Base-by-base conservation (phyloP, 495 filamentous ascomycete species). In the Hapsidospora chrysogenum region DNA sequence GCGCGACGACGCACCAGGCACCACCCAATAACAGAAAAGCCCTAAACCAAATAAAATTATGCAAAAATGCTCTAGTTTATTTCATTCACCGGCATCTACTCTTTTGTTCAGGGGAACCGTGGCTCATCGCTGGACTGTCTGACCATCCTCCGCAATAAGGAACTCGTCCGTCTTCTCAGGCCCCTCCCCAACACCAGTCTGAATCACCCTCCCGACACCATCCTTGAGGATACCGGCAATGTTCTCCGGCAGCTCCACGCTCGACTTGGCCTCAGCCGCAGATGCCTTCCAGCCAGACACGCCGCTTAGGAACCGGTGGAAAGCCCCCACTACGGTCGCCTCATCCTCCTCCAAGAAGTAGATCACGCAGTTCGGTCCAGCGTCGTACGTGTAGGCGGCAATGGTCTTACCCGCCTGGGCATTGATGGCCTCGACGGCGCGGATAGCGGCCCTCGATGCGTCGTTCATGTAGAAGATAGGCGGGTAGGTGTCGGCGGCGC, bases 391-490 rank as follows among this genome's bases (percentile, higher is more conserved):
- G 54, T 99, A 99, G 14, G 89, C 87, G 8, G 79, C 81, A 3
- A 95, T 68, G 1, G 63, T 72, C 57, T 70, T 75, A 29, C 81
- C 80, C 13, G 69, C 73, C 8, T 66, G 66, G 23, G 59, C 56
- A 54, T 99, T 99, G 56, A 96, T 79, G 27, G 71, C 72, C 60
- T 96, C 84, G 18, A 95, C 86, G 2, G 80, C 74, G 33, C 80
- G 63, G 32, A 99, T 80, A 9, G 85, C 83, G 6, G 85, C 83
- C 11, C 80, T 63, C 13, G 72, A 80, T 14, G 87, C 76, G 56
- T 96, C 89, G 49, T 96, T 99, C 64, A 96, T 70, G 61, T 99
- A 99, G 61, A 93, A 93, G 43, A 99, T 96, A 10, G 89, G 89
- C 33, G 89, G 89, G 53, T 79, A 80, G 0, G 92, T 95, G 60